A percentile compares a stretch with the other conserved stretches of the same genome.
phyloP scores from a whole-genome alignment of 805 yeast genomes.

The Isabelozyma rhagii region DNA sequence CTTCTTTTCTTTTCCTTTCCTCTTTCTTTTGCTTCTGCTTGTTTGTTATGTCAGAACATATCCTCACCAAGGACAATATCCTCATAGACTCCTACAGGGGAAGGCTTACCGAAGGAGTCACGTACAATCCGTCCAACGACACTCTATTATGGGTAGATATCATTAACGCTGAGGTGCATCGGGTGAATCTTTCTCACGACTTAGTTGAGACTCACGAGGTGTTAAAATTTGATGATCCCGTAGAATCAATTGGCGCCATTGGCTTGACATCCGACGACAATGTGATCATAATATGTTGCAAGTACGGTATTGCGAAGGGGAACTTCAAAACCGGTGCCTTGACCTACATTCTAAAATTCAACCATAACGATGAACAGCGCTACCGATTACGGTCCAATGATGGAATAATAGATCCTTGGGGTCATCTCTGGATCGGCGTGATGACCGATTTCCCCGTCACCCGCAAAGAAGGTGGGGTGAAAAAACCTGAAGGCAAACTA shows the following conservation, averaged over 20 bases:
- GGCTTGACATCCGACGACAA: conserved; percentile 59
- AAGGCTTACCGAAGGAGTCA: conserved; percentile 63
- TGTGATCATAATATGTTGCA: conserved; percentile 57
- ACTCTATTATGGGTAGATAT: conserved; percentile 49
- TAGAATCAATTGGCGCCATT: conserved; percentile 64
- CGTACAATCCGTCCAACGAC: conserved; percentile 56
- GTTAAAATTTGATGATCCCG: conserved; percentile 30
- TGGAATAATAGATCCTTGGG: conserved; percentile 74
- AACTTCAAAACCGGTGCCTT: conserved; percentile 36
- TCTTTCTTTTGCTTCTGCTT: neutral
- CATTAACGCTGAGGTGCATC: conserved; percentile 35
- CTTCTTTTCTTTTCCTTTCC: neutral
- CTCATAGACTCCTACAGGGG: conserved; percentile 33
- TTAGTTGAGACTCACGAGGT: conserved; percentile 28
- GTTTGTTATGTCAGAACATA: neutral
- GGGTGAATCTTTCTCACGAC: conserved; percentile 14
- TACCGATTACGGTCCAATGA: conserved; percentile 60
- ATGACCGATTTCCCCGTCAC: conserved; percentile 56
- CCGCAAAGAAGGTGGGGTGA: conserved; percentile 21
- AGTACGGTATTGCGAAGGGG: conserved; percentile 60
- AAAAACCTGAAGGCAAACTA: conserved; percentile 50
- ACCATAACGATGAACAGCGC: conserved; percentile 20
- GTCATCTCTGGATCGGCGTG: conserved; percentile 77
- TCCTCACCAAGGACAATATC: conserved; percentile 4
- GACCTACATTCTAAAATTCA: conserved; percentile 41